A percentile compares a stretch with the other conserved stretches of the same genome.
These are phyloP conservation scores for Ogataea methanolica DNA, from an alignment of 805 yeast species.

Conservation along the genomic window DNA sequence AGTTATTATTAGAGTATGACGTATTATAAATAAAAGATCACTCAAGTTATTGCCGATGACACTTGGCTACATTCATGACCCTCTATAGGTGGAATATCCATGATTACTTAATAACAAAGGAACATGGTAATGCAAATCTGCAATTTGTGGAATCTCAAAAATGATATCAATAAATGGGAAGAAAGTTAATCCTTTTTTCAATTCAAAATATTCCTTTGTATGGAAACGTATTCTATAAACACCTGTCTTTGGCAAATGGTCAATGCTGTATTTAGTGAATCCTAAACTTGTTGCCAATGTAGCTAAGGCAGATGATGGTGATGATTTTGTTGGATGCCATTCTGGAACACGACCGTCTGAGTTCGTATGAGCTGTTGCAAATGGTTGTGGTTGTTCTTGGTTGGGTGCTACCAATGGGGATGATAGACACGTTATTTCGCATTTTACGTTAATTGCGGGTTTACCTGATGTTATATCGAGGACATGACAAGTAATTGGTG, in stretches of 20 bases:
- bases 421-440: constrained; percentile 48
- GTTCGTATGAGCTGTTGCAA: constrained; percentile 71
- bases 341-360: constrained; percentile 71
- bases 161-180: constrained; percentile 85
- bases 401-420: constrained; percentile 8
- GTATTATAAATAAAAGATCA: background rate
- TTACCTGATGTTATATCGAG: constrained; percentile 78
- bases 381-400: constrained; percentile 29
- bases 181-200: constrained; percentile 45
- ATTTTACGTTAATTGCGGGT: constrained; percentile 76
- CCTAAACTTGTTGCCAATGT: constrained; percentile 3
- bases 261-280: constrained; percentile 6
- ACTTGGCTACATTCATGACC: constrained; percentile 31
- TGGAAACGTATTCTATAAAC: constrained; percentile 72
- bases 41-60: no score
- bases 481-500: constrained; percentile 84
- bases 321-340: constrained; percentile 47
- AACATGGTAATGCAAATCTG: constrained; percentile 82
- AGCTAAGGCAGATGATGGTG: constrained; percentile 14
- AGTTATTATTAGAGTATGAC: no score
- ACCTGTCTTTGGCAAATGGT: constrained; percentile 41
- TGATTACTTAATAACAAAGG: constrained; percentile 81
- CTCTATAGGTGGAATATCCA: constrained; percentile 89
- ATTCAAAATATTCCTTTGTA: constrained; percentile 59
- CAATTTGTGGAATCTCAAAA: constrained; percentile 61